A percentile compares a stretch with the other conserved stretches of the same genome.
phyloP scores from a whole-genome alignment of 177 flowering plant genomes.

The Vitis hybrid region DNA sequence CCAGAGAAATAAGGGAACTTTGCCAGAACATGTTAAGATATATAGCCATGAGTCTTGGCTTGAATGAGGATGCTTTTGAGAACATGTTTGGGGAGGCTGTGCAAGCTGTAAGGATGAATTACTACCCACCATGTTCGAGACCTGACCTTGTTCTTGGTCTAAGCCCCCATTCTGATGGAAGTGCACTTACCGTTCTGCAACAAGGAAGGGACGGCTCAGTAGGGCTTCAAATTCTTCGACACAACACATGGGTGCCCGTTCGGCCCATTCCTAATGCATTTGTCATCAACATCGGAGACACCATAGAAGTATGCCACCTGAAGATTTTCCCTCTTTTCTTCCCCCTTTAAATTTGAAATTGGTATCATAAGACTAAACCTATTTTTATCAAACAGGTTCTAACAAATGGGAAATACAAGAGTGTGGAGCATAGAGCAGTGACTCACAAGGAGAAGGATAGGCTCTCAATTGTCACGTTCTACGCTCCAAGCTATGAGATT shows the following conservation, averaged over 20 bases:
- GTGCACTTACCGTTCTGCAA: constrained; percentile 84
- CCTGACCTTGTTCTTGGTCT: constrained; percentile 86
- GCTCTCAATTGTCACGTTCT: constrained; percentile 78
- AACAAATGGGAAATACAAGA: constrained; percentile 91
- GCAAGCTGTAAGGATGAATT: constrained; percentile 90
- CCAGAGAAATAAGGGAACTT: constrained; percentile 54
- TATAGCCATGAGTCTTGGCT: constrained; percentile 59
- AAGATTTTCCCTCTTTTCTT: not conserved
- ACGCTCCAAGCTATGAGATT: constrained; percentile 77
- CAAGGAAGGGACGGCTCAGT: constrained; percentile 58
- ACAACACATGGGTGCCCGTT: constrained; percentile 67
- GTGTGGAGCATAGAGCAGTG: constrained; percentile 93
- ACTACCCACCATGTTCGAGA: constrained; percentile 89
- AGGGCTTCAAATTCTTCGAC: constrained; percentile 84
- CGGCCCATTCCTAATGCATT: constrained; percentile 68
- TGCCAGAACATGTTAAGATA: constrained; percentile 51
- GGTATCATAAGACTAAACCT: not conserved
- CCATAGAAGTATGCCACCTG: constrained; percentile 54
- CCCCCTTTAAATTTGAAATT: not conserved
- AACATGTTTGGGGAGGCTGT: constrained; percentile 70
- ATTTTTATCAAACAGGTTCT: constrained; percentile 54
- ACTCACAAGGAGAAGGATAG: constrained; percentile 67
- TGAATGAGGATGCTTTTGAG: constrained; percentile 43
- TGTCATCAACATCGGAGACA: constrained; percentile 87
- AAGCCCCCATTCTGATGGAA: constrained; percentile 93